Conservation (phyloP, 1,284 basidiomycete genomes). For the Neolentinus lepideus region DNA sequence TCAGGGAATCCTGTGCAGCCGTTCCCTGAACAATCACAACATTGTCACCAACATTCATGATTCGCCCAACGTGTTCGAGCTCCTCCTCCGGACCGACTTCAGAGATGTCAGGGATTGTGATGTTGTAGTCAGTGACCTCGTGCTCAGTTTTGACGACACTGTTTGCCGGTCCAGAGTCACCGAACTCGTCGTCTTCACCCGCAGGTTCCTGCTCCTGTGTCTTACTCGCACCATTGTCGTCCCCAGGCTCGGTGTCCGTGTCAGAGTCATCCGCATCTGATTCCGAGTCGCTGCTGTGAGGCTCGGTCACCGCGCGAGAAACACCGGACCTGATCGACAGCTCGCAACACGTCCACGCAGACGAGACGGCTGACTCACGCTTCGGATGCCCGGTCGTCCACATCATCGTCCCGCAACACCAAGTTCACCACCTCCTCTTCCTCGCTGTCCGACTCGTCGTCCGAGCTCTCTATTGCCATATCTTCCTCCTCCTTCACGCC, state of each 20-base stretch:
- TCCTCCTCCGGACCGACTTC: constrained; percentile 49
- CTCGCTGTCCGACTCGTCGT: constrained; percentile 48
- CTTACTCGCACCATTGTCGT: constrained; percentile 14
- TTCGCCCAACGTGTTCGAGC: constrained; percentile 67
- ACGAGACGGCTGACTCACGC: not conserved
- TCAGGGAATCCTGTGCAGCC: constrained; percentile 31
- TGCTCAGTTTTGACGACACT: constrained; percentile 56
- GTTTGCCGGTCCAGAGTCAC: constrained; percentile 28
- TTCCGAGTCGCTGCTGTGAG: constrained; percentile 34
- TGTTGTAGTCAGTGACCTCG: constrained; percentile 43
- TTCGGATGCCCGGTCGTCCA: constrained; percentile 14
- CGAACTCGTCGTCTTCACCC: constrained; percentile 45
- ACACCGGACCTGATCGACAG: constrained; percentile 10
- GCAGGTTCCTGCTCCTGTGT: constrained; percentile 23
- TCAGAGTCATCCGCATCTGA: constrained; percentile 24
- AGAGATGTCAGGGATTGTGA: constrained; percentile 49
- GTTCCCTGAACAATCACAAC: constrained; percentile 65
- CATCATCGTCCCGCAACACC: constrained; percentile 31
- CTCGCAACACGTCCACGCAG: not conserved
- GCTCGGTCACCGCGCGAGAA: constrained; percentile 13
- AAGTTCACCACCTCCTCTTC: constrained; percentile 63
- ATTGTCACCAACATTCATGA: constrained; percentile 65
- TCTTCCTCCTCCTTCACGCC: constrained; percentile 11
- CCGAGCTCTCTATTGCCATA: constrained; percentile 45
- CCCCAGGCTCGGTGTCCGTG: constrained; percentile 13